Base-by-base conservation (phyloP, 2,329 filamentous ascomycete species). In the Penicillium polonicum region DNA sequence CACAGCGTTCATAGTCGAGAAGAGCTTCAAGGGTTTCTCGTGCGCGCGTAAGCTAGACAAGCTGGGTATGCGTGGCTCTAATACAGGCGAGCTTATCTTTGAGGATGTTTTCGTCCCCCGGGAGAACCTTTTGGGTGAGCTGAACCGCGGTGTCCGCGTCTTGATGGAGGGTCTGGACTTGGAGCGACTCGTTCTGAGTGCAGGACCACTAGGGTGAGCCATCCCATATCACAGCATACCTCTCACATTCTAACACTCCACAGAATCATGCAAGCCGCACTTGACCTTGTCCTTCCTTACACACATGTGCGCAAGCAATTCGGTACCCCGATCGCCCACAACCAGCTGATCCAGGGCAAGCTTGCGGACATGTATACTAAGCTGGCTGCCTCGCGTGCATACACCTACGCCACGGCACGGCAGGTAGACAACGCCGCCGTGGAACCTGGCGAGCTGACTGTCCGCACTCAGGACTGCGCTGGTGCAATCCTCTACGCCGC, bases 321-420 rank as follows among this genome's bases (percentile, higher is more conserved):
- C 72, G 88, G 88, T 54, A 79, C 75, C 8, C 93, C 93, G 2
- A 90, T 97, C 62, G 93, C 90, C 0, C 88, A 94, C 66, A 96
- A 96, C 75, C 94, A 99, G 76, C 82, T 97, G 61, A 83, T 97
- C 23, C 94, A 97, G 76, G 93, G 90, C 57, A 93, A 92, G 72
- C 82, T 97, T 45, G 92, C 94, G 55, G 92, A 97, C 74, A 97
- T 99, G 92, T 95, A 97, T 78, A 97, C 92, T 48, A 96, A 96
- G 76, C 84, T 94, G 58, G 88, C 90, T 68, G 92, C 90, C 12
- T 87, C 88, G 17, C 82, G 87, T n/a, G 84, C 92, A 2, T 97
- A 96, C 76, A 97, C 93, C 0, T 96, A 96, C 71, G 79, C 83
- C 38, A 92, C 92, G 0, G 94, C 94, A 3, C 83, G 84, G 46